Conservation (phyloP, 192 early-diverging fungal genomes). For the Coemansia sp. region DNA sequence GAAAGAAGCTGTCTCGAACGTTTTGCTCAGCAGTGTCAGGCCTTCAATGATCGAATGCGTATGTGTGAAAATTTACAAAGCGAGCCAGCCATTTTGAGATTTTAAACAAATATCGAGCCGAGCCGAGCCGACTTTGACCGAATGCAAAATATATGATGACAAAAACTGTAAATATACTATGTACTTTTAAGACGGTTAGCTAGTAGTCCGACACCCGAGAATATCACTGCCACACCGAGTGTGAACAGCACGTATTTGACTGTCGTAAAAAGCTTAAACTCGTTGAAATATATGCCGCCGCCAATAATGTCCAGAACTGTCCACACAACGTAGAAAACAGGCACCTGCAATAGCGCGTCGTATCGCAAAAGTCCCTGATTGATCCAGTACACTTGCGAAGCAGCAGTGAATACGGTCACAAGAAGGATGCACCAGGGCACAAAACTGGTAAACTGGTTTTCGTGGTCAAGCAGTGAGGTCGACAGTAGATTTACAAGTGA, state of each 20-base stretch:
- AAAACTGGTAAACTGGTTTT: conserved; percentile 72
- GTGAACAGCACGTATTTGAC: conserved; percentile 67
- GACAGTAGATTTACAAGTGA: conserved; percentile 74
- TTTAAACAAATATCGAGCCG: background rate
- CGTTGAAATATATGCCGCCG: conserved; percentile 78
- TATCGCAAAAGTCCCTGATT: conserved; percentile 79
- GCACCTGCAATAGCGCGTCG: conserved; percentile 80
- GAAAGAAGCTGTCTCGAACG: too few relatives aligned
- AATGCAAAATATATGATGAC: background rate
- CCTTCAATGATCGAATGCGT: too few relatives aligned
- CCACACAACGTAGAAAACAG: conserved; percentile 81
- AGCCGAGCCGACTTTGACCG: background rate
- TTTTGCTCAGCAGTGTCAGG: too few relatives aligned
- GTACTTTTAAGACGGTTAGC: conserved; percentile 58
- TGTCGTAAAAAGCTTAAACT: conserved; percentile 67
- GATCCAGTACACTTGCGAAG: conserved; percentile 82
- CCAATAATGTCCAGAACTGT: conserved; percentile 80
- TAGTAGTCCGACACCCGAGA: conserved; percentile 69
- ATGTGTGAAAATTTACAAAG: background rate
- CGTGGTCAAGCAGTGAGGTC: conserved; percentile 60
- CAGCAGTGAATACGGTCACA: conserved; percentile 73
- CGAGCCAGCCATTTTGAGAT: too few relatives aligned
- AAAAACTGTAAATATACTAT: conserved; percentile 6
- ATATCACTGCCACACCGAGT: conserved; percentile 68
- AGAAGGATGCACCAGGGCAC: conserved; percentile 68